phyloP scores from a whole-genome alignment of 805 yeast genomes.

The Clavispora vitiphila region DNA sequence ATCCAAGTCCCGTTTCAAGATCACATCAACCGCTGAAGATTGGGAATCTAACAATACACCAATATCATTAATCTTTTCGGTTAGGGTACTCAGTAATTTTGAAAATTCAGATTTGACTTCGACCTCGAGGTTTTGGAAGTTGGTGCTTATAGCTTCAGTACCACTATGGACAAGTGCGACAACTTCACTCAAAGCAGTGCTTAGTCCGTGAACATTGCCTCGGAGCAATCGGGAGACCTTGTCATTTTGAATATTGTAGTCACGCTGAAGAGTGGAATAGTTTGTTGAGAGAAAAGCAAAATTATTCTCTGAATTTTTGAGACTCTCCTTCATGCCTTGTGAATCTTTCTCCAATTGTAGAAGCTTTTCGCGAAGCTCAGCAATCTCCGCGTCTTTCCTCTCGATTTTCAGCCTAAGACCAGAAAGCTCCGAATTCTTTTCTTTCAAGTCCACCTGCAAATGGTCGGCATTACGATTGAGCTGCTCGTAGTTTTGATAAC shows the following conservation, averaged over 20 bases:
- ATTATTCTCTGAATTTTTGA: background rate
- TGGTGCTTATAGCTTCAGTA: background rate
- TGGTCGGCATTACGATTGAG: conserved; percentile 7
- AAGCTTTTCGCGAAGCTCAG: background rate
- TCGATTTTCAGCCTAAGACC: conserved; percentile 1
- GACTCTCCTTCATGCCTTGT: background rate
- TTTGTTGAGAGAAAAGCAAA: background rate
- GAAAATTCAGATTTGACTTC: background rate
- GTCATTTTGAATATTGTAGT: conserved; percentile 3
- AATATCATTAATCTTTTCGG: background rate
- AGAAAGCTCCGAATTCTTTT: conserved; percentile 5
- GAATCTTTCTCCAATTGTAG: background rate
- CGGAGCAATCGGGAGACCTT: conserved; percentile 2
- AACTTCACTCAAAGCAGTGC: background rate
- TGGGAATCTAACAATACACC: background rate
- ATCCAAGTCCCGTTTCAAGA: background rate
- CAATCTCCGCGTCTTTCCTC: background rate
- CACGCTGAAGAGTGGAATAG: conserved; percentile 1
- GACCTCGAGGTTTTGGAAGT: background rate
- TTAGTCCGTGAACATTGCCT: conserved; percentile 2
- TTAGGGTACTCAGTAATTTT: background rate
- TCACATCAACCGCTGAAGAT: background rate
- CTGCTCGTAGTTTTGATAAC: conserved; percentile 47
- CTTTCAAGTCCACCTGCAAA: conserved; percentile 8
- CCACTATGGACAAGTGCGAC: background rate